Base-by-base conservation (phyloP, 2,329 filamentous ascomycete genomes). In the Aplosporella prunicola region DNA sequence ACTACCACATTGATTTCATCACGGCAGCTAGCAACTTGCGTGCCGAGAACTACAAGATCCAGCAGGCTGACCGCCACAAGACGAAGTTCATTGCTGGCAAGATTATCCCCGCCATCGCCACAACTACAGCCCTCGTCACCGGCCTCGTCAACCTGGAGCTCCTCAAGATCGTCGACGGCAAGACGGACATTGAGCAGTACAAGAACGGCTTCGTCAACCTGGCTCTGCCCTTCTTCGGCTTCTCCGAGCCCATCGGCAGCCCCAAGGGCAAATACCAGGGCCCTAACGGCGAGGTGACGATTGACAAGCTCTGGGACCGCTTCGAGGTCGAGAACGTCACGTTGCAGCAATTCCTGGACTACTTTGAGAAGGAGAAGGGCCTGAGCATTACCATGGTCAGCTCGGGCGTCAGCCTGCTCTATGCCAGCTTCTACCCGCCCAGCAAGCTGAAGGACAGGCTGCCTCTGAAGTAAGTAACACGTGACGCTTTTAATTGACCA, bases 11-110 rank as follows among this genome's bases (percentile, higher is more conserved):
- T 52, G 91, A 96, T 63, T 98, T 98, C 68, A 96, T 98, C 64
- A 93, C 91, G 6, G 87, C 88, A 1, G 88, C 88, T 47, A 95
- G 88, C 68, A 98, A 98, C 60, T 70, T 98, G 43, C 84, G 93
- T 43, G 91, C 91, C 1, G 82, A 93, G 62, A 98, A 98, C 68
- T 98, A 98, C 74, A 93, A 91, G 62, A 98, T 98, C 49, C 78
- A 85, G 53, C 74, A 79, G 46, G 88, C 91, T 1, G 89, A 98
- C 56, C 76, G 86, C 44, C 91, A 95, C 72, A 93, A 91, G 78
- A 98, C 89, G 44, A 98, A 98, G 70, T 96, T 98, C 63, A 98
- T 98, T 57, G 93, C 91, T 20, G 91, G 91, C 60, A 98, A 98
- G 75, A 98, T 98, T 50, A 98, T 98, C 48, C 91, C 91, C 15